phyloP scores from a whole-genome alignment of 257 asterid genomes.

The Solanum bulbocastanum region DNA sequence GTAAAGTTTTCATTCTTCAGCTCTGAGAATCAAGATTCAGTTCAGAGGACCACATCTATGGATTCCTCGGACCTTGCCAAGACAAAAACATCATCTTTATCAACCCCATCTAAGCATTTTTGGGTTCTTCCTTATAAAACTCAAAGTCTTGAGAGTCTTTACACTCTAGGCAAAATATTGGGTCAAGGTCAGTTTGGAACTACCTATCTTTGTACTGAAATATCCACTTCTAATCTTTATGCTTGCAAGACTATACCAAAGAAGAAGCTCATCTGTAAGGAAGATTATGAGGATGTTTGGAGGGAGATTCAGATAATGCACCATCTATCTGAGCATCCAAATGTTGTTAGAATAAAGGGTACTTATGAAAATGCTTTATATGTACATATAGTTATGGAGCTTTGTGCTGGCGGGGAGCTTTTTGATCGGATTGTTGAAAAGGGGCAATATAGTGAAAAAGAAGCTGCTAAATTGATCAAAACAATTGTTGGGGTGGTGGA shows the following conservation, averaged over 20 bases:
- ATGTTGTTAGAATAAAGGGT: slow-evolving; percentile 71
- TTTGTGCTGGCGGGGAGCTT: slow-evolving; percentile 85
- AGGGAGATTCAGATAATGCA: slow-evolving; percentile 77
- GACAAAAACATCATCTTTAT: slow-evolving; percentile 30
- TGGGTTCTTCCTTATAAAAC: slow-evolving; percentile 60
- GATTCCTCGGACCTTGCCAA: slow-evolving; percentile 1
- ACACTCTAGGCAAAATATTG: slow-evolving; percentile 49
- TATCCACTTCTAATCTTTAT: slow-evolving; percentile 30
- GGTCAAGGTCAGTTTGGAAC: slow-evolving; percentile 65
- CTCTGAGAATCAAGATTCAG: neutral
- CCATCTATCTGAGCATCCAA: slow-evolving; percentile 62
- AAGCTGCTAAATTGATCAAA: slow-evolving; percentile 66
- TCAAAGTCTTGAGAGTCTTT: slow-evolving; percentile 26
- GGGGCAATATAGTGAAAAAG: slow-evolving; percentile 78
- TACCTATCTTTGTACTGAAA: slow-evolving; percentile 53
- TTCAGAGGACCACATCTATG: neutral
- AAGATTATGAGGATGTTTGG: slow-evolving; percentile 67
- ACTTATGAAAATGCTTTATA: slow-evolving; percentile 57
- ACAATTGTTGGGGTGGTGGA: slow-evolving; percentile 78
- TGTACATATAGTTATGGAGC: slow-evolving; percentile 83
- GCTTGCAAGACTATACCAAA: slow-evolving; percentile 67
- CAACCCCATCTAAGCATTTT: slow-evolving; percentile 6
- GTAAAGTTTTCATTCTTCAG: neutral
- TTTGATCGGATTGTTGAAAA: slow-evolving; percentile 77
- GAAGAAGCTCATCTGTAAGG: slow-evolving; percentile 45